Base-by-base conservation (phyloP, 306 rosid species). In the Vachellia collinsii region DNA sequence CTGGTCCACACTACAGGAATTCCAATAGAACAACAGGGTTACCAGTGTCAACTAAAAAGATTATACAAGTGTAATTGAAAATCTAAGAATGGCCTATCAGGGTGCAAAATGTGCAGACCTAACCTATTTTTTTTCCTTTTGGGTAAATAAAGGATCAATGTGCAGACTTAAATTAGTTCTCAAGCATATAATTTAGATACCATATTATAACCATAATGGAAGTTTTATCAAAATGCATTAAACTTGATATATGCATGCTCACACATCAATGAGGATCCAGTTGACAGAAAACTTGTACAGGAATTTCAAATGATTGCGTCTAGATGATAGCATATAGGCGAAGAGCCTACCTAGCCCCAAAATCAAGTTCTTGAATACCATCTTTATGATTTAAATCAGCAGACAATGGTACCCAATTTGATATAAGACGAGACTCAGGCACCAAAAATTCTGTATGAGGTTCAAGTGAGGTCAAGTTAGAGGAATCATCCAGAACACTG, bases 1-100 rank as follows among this genome's bases (percentile, higher is more conserved):
- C 62, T 93, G 98, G 81, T 95, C 98, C 88, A 95, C 96, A 64
- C 99, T 95, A 93, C 90, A 91, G 75, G 75, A 79, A 74, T 75
- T 58, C 54, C 79, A 85, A 82, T 69, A 20, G 29, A 80, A 71
- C 66, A 69, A 75, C 82, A 86, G 76, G 65, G 61, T 81, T 79
- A 59, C 77, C 72, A 77, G 48, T 76, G 72, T 36, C 53, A 48
- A 59, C 79, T 41, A 54, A 71, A 77, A 23, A 62, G 47, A 64
- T 63, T 29, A 82, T 47, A 20, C 37, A 62, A 44, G 67, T 72
- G 43, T 67, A 82, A 83, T 76, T 34, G 65, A 37, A 56, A 41
- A n/a, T 41, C 19, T 42, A 37, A 50, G 25, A 12, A 83, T 68
- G 36, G 50, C 58, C 67, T 23, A 77, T 48, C 23, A 73, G 56